Evolutionary conservation across 495 filamentous ascomycete species (phyloP).

Genomic region (Penicillium salamii): DNA sequence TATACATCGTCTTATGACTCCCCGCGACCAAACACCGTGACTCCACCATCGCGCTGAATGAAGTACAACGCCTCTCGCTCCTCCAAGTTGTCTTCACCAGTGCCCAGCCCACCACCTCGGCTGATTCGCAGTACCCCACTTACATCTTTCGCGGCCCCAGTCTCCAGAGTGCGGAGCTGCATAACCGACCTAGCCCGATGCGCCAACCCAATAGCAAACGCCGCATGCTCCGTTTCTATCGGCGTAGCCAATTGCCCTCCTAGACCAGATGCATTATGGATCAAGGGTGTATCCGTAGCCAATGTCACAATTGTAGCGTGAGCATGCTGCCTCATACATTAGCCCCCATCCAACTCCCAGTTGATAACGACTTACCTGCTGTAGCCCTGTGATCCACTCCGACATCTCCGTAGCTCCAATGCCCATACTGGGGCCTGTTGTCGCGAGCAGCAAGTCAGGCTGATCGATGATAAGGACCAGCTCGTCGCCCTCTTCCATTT

Average conservation of each 20-base stretch:
- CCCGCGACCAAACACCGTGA: slow-evolving; percentile 77
- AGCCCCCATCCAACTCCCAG: slow-evolving; percentile 3
- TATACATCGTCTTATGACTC: slow-evolving; percentile 29
- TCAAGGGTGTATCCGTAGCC: slow-evolving; percentile 67
- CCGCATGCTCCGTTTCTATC: slow-evolving; percentile 61
- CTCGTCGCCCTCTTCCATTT: slow-evolving; percentile 24
- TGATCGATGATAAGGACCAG: slow-evolving; percentile 50
- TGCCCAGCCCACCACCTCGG: slow-evolving; percentile 48
- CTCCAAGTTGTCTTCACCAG: slow-evolving; percentile 34
- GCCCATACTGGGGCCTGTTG: slow-evolving; percentile 34
- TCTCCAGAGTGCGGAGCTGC: slow-evolving; percentile 72
- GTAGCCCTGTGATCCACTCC: slow-evolving; percentile 45
- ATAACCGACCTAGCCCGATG: slow-evolving; percentile 69
- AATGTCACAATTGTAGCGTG: slow-evolving; percentile 62
- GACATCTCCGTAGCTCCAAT: slow-evolving; percentile 46
- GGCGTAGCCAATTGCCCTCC: slow-evolving; percentile 50
- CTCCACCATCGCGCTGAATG: slow-evolving; percentile 71
- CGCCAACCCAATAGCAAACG: slow-evolving; percentile 65
- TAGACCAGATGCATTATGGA: slow-evolving; percentile 45
- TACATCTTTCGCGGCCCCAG: slow-evolving; percentile 83
- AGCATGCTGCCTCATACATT: slow-evolving; percentile 30
- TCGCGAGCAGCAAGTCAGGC: slow-evolving; percentile 50
- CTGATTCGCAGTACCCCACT: slow-evolving; percentile 84
- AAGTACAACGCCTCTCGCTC: slow-evolving; percentile 79
- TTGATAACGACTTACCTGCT: slow-evolving; percentile 33